phyloP scores from a whole-genome alignment of 2,329 filamentous ascomycete species.

The Phyllosticta ampelicida region DNA sequence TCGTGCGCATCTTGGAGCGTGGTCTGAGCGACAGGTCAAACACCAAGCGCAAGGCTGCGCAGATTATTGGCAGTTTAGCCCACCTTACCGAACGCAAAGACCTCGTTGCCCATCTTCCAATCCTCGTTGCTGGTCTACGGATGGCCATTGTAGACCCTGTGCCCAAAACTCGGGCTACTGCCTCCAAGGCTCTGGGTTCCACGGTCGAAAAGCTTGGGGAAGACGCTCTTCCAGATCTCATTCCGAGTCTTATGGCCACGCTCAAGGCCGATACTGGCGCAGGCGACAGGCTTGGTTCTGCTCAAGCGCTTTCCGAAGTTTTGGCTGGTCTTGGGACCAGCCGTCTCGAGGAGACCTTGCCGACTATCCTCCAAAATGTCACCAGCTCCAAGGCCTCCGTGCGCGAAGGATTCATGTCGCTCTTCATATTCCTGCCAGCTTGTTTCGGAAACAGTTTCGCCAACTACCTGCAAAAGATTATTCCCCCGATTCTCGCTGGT shows the following conservation, averaged over 20 bases:
- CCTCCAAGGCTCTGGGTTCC: conserved; percentile 88
- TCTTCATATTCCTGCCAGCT: conserved; percentile 97
- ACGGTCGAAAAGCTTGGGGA: conserved; percentile 98
- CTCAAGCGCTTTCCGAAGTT: conserved; percentile 92
- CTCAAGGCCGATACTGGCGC: conserved; percentile 96
- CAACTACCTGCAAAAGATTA: conserved; percentile 88
- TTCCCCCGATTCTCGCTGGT: conserved; percentile 87
- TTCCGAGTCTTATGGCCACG: conserved; percentile 93
- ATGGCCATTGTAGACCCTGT: conserved; percentile 88
- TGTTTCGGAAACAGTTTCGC: conserved; percentile 99
- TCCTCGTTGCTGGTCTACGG: conserved; percentile 83
- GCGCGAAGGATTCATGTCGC: conserved; percentile 96
- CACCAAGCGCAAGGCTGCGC: conserved; percentile 91
- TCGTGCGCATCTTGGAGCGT: conserved; percentile 90
- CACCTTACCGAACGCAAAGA: conserved; percentile 96
- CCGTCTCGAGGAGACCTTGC: conserved; percentile 87
- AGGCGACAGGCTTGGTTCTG: conserved; percentile 89
- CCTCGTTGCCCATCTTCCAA: conserved; percentile 78
- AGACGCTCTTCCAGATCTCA: conserved; percentile 91
- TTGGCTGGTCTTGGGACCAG: conserved; percentile 87
- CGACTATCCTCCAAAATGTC: conserved; percentile 93
- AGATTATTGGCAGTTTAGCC: conserved; percentile 95
- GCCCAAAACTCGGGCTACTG: conserved; percentile 88
- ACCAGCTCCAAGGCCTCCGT: conserved; percentile 82
- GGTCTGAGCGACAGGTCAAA: conserved; percentile 82